These are phyloP conservation scores for Rhytidiadelphus loreus DNA, from an alignment of 225 moss, liverwort and hornwort species.

Conservation along the genomic window DNA sequence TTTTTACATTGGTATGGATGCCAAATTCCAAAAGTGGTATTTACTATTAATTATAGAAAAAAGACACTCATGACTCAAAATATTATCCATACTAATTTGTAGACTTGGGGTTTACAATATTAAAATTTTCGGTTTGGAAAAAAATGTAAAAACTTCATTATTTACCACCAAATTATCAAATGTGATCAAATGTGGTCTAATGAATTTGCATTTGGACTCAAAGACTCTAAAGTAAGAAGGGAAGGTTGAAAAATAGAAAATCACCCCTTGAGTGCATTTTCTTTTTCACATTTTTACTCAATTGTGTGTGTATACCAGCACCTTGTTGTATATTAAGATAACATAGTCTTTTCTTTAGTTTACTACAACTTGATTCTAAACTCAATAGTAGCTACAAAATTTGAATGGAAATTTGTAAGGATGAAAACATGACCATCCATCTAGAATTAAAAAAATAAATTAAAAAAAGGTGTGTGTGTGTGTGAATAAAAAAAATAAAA, in stretches of 20 bases:
- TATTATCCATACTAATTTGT: neutral
- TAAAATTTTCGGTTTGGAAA: accelerated
- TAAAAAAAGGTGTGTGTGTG: too few species aligned
- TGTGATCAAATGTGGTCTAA: neutral
- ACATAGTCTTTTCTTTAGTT: neutral
- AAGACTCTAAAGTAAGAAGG: accelerated
- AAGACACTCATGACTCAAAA: neutral
- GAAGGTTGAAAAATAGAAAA: neutral
- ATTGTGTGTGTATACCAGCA: accelerated
- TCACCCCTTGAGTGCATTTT: too few species aligned
- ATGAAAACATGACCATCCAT: neutral
- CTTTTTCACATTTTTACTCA: neutral
- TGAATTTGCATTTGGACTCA: neutral
- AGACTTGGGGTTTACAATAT: accelerated
- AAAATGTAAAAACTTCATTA: neutral
- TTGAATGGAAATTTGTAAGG: neutral
- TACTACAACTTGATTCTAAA: neutral
- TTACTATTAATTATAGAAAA: neutral
- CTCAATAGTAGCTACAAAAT: neutral
- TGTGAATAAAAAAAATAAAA: too few species aligned
- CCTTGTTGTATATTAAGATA: neutral
- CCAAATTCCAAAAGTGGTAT: neutral
- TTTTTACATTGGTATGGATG: accelerated
- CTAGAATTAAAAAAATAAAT: too few species aligned
- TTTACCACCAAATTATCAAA: neutral